Evolutionary conservation across 768 basidiomycete species (phyloP), one percentile per base, ranked within the genome.

Genomic region (Calocera viscosa): DNA sequence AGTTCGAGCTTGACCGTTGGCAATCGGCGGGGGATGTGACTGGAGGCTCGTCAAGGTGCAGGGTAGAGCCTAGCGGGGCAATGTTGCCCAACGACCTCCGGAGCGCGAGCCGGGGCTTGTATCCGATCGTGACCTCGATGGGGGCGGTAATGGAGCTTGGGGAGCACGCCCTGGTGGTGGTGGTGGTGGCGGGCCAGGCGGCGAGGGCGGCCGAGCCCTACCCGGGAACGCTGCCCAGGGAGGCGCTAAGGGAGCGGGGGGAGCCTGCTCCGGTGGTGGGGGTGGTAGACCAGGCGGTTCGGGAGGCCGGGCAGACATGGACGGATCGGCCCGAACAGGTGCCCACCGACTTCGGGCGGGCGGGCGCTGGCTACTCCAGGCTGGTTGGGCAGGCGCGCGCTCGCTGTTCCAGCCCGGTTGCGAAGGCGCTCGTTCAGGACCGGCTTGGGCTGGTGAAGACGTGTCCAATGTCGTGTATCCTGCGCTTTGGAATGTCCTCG

Each of bases 231-330:
- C 65, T 19, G 72, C 39, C 32, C 24, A 35, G 19, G 16, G 49
- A 19, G 38, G 43, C 30, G 65, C 24, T 19, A 63, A 24, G 14
- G 32, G 65, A 33, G 72, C 43, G 43, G 71, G 69, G 10, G 72
- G 70, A 64, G 72, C 69, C 34, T 73, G 71, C 2, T 73, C 72
- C 65, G 74, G 73, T 17, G 69, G 64, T 1, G 73, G 73, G 79
- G 24, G 80, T 77, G 1, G 81, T 80, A 68, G 87, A 88, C 28
- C 89, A 77, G 38, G 83, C 83, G 10, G 86, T 84, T 83, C 85
- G 88, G 19, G 88, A 87, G 60, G 80, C 86, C 12, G 82, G 78
- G 49, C 84, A 80, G 73, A 87, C 88, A 11, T 77, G 70, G 19
- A 85, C 81, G 28, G 81, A n/a, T n/a, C n/a, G n/a, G n/a, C n/a